Evolutionary conservation across 2,329 filamentous ascomycete genomes (phyloP), one percentile per base, ranked within the genome.

Genomic region (Cladosporium sp.): DNA sequence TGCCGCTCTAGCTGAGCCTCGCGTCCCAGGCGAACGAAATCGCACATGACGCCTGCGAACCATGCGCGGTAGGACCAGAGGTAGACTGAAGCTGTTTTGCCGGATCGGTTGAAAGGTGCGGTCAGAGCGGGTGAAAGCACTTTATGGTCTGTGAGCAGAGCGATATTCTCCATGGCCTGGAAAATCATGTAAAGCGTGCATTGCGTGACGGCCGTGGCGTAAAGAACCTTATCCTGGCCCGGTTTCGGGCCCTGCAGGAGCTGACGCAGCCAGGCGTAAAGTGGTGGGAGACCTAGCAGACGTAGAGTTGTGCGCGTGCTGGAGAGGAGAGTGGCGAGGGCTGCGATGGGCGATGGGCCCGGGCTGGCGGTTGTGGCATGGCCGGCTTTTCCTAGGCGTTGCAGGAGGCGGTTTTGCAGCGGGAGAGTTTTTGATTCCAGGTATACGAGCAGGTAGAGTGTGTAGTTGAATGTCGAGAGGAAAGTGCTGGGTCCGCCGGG

Each of bases 391-490:
- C 62, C 61, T 32, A 67, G 62, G 40, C 71, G 55, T 20, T 65
- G 59, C 16, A 60, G 59, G 40, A 72, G 58, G 30, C 68, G 61
- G 45, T 57, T 59, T 38, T 62, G 57, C 36, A 71, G 54, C 29
- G 67, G 57, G 11, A 63, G 59, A 3, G 65, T 64, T 49, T 68
- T 70, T 12, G 69, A 62, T 50, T 72, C 67, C 38, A 70, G 60
- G 61, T 72, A 71, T 32, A 69, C 66, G 55, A 72, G 65, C 49
- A 73, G 65, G 60, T 73, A 73, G 57, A 73, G 67, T 45, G 66
- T 65, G 62, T 73, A 73, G 61, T 73, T 74, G 62, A 72, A 66
- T 40, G 71, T 73, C 42, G 70, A 72, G 58, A 74, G 70, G 63
- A 71, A 70, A 18, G 70, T 58, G 54, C 64, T 67, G 55, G 72